Evolutionary conservation across 2,329 filamentous ascomycete genomes (phyloP), one percentile per base, ranked within the genome.

Genomic region (Phialemoniopsis sp.): DNA sequence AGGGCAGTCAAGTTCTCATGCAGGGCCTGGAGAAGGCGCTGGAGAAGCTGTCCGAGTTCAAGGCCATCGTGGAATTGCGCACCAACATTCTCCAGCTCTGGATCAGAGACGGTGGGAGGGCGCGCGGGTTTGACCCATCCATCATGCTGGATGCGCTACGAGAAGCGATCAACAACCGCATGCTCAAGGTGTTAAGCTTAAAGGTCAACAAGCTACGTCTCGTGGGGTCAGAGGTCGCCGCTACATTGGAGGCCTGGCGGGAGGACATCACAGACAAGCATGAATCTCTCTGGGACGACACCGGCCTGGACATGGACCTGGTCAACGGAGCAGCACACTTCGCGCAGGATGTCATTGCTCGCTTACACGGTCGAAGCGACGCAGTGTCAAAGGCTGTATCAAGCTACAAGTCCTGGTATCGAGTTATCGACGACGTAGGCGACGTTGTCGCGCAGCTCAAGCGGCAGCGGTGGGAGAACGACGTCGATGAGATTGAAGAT

Each of bases 391-490:
- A 67, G 38, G 77, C 83, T 0, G 68, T 82, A 2, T 67, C 73
- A 12, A 69, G 73, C 34, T 93, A 93, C 54, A 72, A 80, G 42
- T 72, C 73, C 2, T 96, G 90, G 89, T 76, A 80, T 34, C 68
- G 71, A n/a, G 76, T 83, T 5, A 77, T 94, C n/a, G 76, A 83
- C 43, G 78, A 82, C 38, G 76, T 86, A 13, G 73, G 73, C 32
- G 66, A 69, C 14, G 70, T 83, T 4, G 74, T 89, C 8, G 78
- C 80, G 31, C 71, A 78, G 42, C 73, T 93, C 50, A 77, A 71
- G 44, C 75, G 76, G 34, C 79, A 83, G 47, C 76, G 80, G 40
- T 90, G 87, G 85, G 84, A 90, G 46, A 83, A 87, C 40, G 84
- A 87, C 44, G 72, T 82, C 19, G 80, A 85, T 37, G 79, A 85